Percentiles rank a stretch among this genome's conserved stretches.
Conservation (phyloP, 106 monocot species). For the Dactylorhiza incarnata region DNA sequence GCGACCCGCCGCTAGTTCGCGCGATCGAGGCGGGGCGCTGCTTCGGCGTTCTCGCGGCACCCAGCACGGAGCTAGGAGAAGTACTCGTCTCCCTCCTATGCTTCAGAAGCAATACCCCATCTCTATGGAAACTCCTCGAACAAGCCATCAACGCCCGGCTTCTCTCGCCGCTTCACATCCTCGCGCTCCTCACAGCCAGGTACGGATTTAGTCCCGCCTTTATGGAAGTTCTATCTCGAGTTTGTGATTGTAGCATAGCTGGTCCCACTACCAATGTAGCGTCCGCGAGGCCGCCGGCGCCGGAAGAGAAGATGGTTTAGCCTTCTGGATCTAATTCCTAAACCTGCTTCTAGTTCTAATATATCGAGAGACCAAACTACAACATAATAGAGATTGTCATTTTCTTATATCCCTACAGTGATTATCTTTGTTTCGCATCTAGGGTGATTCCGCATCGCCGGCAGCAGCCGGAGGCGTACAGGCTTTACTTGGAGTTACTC, state of each 20-base stretch:
- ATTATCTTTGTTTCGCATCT: not conserved
- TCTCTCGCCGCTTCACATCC: constrained; percentile 33
- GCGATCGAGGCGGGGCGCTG: constrained; percentile 27
- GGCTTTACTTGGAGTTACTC: constrained; percentile 63
- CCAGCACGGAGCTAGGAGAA: constrained; percentile 34
- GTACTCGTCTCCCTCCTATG: constrained; percentile 36
- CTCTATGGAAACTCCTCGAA: constrained; percentile 54
- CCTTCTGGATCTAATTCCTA: too few relatives aligned
- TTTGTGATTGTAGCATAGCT: too few relatives aligned
- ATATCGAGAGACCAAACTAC: too few relatives aligned
- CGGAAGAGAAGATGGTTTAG: too few relatives aligned
- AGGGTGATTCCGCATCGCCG: constrained; percentile 50
- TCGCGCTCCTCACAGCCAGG: constrained; percentile 50
- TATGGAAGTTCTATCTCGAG: too few relatives aligned
- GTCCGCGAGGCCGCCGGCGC: not conserved
- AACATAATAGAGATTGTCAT: too few relatives aligned
- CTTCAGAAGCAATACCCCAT: constrained; percentile 40
- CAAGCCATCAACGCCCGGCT: constrained; percentile 34
- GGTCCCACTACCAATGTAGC: too few relatives aligned
- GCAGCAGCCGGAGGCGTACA: constrained; percentile 68
- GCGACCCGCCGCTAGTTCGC: constrained; percentile 35
- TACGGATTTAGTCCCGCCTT: too few relatives aligned
- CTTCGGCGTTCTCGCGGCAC: constrained; percentile 11
- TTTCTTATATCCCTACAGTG: not conserved
- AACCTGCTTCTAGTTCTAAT: not conserved